phyloP scores from a whole-genome alignment of 2,329 filamentous ascomycete species.

The Pseudogymnoascus sp. region DNA sequence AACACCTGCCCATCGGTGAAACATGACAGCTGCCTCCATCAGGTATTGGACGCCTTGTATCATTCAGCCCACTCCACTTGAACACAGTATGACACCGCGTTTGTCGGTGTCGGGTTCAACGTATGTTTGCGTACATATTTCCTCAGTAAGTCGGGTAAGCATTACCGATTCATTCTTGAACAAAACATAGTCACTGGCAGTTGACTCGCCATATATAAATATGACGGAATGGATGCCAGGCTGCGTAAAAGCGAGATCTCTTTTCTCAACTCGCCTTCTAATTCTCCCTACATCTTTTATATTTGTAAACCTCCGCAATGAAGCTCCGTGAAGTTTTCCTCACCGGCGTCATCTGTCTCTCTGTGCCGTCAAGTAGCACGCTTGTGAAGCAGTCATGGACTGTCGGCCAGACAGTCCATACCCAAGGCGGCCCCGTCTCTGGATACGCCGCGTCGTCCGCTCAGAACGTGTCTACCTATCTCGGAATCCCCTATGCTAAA shows the following conservation, averaged over 20 bases:
- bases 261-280: neutral
- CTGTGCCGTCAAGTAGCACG: neutral
- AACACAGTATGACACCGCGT: neutral
- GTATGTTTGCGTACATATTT: neutral
- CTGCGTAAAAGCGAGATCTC: neutral
- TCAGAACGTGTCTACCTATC: conserved; percentile 26
- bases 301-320: neutral
- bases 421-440: conserved; percentile 21
- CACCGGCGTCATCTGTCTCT: neutral
- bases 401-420: conserved; percentile 23
- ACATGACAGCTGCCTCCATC: neutral
- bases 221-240: neutral
- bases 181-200: neutral
- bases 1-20: neutral
- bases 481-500: conserved; percentile 34
- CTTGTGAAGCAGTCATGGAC: neutral
- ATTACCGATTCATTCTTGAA: neutral
- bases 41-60: neutral
- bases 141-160: neutral
- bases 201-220: neutral
- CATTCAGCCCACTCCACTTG: neutral
- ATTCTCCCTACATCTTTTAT: neutral
- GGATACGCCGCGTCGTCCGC: conserved; percentile 19
- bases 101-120: neutral
- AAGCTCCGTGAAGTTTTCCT: neutral